phyloP scores from a whole-genome alignment of 2,329 filamentous ascomycete species.

The Ophiostoma ips region DNA sequence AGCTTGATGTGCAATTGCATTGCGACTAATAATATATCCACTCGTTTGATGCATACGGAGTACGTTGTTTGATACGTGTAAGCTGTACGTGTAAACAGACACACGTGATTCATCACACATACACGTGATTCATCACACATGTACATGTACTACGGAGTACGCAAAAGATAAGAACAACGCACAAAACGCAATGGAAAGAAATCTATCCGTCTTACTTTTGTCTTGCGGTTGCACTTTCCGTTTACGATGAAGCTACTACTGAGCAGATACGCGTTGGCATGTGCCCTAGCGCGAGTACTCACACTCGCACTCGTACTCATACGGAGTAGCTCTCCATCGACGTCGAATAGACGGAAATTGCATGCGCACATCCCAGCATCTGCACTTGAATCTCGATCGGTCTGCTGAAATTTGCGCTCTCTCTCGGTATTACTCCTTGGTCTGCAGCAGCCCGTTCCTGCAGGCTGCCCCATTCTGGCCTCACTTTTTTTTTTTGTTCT shows the following conservation, averaged over 20 bases:
- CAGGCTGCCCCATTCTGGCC: neutral
- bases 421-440: neutral
- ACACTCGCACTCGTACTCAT: neutral
- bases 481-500: neutral
- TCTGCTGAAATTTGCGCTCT: too few relatives aligned
- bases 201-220: constrained; percentile 7
- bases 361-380: neutral
- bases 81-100: too few relatives aligned
- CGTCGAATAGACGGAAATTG: neutral
- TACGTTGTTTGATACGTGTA: too few relatives aligned
- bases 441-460: neutral
- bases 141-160: too few relatives aligned
- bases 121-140: too few relatives aligned
- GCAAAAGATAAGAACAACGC: neutral
- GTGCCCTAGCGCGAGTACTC: neutral
- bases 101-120: too few relatives aligned
- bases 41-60: too few relatives aligned
- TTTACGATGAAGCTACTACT: neutral
- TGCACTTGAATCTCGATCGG: too few relatives aligned
- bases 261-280: neutral
- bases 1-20: too few relatives aligned
- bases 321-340: neutral
- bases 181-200: constrained; percentile 1
- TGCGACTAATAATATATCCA: too few relatives aligned
- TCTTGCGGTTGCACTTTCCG: constrained; percentile 3